phyloP scores from a whole-genome alignment of 768 basidiomycete species.

The Fomitopsis serialis region DNA sequence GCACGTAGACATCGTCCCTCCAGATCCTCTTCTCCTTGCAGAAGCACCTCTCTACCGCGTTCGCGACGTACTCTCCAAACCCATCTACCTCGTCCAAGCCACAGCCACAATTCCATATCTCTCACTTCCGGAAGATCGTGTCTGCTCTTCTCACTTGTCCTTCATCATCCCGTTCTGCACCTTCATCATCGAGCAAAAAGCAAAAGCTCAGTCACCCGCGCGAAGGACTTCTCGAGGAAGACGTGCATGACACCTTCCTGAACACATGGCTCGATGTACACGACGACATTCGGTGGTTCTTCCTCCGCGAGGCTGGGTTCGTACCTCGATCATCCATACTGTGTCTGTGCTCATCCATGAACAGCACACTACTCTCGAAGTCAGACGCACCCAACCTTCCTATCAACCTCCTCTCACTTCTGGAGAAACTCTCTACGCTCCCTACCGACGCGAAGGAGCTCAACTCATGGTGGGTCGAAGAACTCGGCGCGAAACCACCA shows the following conservation, averaged over 20 bases:
- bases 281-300: conserved; percentile 88
- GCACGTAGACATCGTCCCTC: conserved; percentile 8
- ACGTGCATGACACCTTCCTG: conserved; percentile 60
- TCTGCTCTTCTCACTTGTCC: conserved; percentile 59
- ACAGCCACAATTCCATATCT: conserved; percentile 58
- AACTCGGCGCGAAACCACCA: conserved; percentile 53
- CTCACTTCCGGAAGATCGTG: conserved; percentile 63
- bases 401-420: conserved; percentile 27
- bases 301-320: conserved; percentile 69
- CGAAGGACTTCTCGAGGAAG: conserved; percentile 42
- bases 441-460: conserved; percentile 66
- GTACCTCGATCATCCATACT: conserved; percentile 1
- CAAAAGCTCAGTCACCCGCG: conserved; percentile 14
- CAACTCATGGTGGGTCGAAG: conserved; percentile 75
- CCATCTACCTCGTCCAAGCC: neutral
- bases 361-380: conserved; percentile 19
- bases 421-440: conserved; percentile 56
- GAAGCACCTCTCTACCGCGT: conserved; percentile 13
- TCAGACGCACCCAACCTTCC: conserved; percentile 24
- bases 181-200: conserved; percentile 2
- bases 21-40: conserved; percentile 13
- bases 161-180: conserved; percentile 31
- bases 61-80: conserved; percentile 1
- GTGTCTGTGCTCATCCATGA: conserved; percentile 20
- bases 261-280: conserved; percentile 71